phyloP scores from a whole-genome alignment of 441 rosid genomes.

The Populus hybrid region DNA sequence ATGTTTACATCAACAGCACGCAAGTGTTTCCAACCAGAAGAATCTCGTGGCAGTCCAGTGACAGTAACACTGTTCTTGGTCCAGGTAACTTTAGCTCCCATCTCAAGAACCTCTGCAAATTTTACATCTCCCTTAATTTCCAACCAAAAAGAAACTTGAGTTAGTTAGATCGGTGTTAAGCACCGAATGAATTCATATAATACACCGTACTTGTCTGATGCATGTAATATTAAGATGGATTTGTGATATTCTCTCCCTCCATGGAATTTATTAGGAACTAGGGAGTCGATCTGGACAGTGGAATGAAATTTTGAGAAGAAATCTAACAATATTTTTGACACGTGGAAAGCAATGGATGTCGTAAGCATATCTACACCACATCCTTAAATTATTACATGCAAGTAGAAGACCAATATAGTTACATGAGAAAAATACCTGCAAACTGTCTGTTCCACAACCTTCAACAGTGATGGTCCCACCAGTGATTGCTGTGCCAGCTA shows the following conservation, averaged over 20 bases:
- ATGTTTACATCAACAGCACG: constrained; percentile 83
- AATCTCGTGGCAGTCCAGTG: constrained; percentile 74
- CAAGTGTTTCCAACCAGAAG: constrained; percentile 69
- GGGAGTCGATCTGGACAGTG: background rate
- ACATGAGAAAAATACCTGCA: constrained; percentile 56
- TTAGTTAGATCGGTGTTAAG: constrained; percentile 4
- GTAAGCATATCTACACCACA: background rate
- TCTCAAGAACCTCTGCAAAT: constrained; percentile 93
- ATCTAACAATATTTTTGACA: background rate
- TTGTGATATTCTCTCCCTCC: background rate
- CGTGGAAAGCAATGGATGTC: background rate
- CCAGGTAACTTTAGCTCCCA: constrained; percentile 95
- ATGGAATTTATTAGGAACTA: background rate
- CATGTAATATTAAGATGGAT: background rate
- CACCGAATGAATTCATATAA: background rate
- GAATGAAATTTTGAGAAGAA: constrained; percentile 1
- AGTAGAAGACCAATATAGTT: background rate
- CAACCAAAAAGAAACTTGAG: constrained; percentile 22
- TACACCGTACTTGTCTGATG: background rate
- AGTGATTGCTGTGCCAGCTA: constrained; percentile 95
- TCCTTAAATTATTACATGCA: background rate
- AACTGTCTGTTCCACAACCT: constrained; percentile 93
- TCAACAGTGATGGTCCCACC: constrained; percentile 95
- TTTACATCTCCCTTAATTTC: constrained; percentile 79
- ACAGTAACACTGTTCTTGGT: constrained; percentile 86